Base-by-base conservation (phyloP, 177 flowering plant genomes). In the Vitis hybrid region DNA sequence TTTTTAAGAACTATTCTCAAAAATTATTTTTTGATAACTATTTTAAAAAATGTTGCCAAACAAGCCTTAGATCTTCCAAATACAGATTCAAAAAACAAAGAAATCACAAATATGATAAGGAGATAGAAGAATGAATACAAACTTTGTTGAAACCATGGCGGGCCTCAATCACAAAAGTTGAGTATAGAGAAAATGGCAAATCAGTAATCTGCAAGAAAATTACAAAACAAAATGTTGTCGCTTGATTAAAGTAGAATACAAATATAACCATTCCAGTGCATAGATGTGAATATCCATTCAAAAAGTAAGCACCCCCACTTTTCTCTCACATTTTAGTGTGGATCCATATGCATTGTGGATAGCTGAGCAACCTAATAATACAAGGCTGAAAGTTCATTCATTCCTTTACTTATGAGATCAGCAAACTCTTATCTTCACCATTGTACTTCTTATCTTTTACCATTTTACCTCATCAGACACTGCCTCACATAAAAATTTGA, bases 131-230 rank as follows among this genome's bases (percentile, higher is more conserved):
- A 62, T 67, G 58, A 62, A 62, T 60, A 81, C 83, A 15, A 69
- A 93, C 99, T 72, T 96, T 96, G 74, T 96, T 96, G 80, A 96
- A 96, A 76, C 99, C 99, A 78, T 96, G 99, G 51, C 92, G 94
- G n/a, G 89, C 86, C 84, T 96, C 99, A 74, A 93, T 89, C 70
- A 91, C 94, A 75, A 96, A 96, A 15, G 98, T 96, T 61, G 98
- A 94, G 84, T 89, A 92, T 50, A 96, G 77, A 15, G 98, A 96
- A 68, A 96, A 96, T 58, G 99, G 99, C 80, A 96, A 82, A 78
- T 96, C 99, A 51, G 96, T 90, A 19, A 96, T 82, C 98, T 96
- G 97, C 82, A 86, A 9, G 69, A 60, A 56, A 49, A 68, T 56
- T 19, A 33, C 19, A 22, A 33, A 62, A 72, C 65, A 66, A 53